phyloP scores from a whole-genome alignment of 805 yeast species.

The Wickerhamomyces chaumierensis region DNA sequence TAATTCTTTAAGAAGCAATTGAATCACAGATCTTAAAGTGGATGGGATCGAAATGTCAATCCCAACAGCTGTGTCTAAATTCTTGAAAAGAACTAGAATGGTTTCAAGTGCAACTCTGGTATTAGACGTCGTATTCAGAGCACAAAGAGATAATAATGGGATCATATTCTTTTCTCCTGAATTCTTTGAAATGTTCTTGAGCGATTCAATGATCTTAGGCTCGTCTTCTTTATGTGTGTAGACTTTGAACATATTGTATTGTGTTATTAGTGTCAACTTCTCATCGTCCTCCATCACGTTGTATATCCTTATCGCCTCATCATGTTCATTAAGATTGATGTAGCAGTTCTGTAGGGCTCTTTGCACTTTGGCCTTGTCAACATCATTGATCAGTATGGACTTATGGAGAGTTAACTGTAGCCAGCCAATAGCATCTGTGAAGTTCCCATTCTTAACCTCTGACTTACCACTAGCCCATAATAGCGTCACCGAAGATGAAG shows the following conservation, averaged over 20 bases:
- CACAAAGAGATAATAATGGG: constrained; percentile 22
- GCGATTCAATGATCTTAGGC: constrained; percentile 13
- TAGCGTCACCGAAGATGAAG: constrained; percentile 23
- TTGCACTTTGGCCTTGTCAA: constrained; percentile 25
- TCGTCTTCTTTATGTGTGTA: constrained; percentile 10
- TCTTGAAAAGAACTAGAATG: constrained; percentile 18
- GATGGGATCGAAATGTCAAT: constrained; percentile 16
- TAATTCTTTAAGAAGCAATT: constrained; percentile 19
- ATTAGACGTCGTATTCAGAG: constrained; percentile 18
- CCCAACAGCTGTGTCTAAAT: constrained; percentile 9
- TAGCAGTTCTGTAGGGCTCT: constrained; percentile 24
- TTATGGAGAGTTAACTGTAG: constrained; percentile 17
- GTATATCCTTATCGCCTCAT: constrained; percentile 14
- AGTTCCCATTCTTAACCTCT: constrained; percentile 16
- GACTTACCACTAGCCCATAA: constrained; percentile 29
- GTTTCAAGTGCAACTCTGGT: constrained; percentile 18
- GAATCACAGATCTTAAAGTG: constrained; percentile 21
- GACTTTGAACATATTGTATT: constrained; percentile 21
- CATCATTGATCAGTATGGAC: constrained; percentile 16
- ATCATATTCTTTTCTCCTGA: constrained; percentile 25
- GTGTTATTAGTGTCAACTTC: constrained; percentile 19
- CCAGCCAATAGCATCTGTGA: constrained; percentile 16
- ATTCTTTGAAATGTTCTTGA: constrained; percentile 20
- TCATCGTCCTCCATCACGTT: constrained; percentile 16
- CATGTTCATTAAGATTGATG: constrained; percentile 14